Evolutionary conservation across 768 basidiomycete genomes (phyloP), one percentile per base, ranked within the genome.

Genomic region (Mycena vulgaris): DNA sequence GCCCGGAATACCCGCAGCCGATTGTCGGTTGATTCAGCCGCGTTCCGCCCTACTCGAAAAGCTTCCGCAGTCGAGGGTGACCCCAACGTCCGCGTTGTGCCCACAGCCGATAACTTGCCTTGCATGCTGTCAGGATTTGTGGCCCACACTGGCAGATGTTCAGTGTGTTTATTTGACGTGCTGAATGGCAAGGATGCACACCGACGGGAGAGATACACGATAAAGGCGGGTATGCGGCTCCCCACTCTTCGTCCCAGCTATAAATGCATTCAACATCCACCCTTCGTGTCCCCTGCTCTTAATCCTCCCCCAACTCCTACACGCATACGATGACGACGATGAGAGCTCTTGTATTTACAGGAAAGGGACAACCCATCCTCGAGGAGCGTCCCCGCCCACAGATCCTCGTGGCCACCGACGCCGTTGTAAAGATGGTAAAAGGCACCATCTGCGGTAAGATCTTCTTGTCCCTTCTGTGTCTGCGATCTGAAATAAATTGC

Each of bases 381-480:
- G 71, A 73, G 37, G 66, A 76, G 19, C 65, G 71, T 21, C 71
- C 75, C 21, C 66, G 65, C 10, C 75, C 75, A 23, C 52, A 61
- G 30, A 66, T 76, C 27, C 63, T 69, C 19, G 64, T 58, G 10
- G 30, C 75, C 16, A 75, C 75, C 25, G 75, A 76, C 48, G 75
- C 74, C 40, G 60, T 76, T 14, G 72, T 76, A 14, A 68, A 71
- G 52, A 72, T 76, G 71, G 45, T 63, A 9, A 73, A 76, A 48
- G 65, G 69, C 28, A 71, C 75, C 9, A 76, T 76, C 53, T 76
- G 75, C 53, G 74, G 75, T 75, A 33, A 27, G 68, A 27, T 30
- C 37, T 17, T 30, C 30, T 31, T 33, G 35, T 16, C 11, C 11
- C 9, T 19, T 42, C 33, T 35, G 14, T 25, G 11, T 37, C n/a